Conservation (phyloP, 1,139 yeast species). For the Geotrichum cucujoidarum region DNA sequence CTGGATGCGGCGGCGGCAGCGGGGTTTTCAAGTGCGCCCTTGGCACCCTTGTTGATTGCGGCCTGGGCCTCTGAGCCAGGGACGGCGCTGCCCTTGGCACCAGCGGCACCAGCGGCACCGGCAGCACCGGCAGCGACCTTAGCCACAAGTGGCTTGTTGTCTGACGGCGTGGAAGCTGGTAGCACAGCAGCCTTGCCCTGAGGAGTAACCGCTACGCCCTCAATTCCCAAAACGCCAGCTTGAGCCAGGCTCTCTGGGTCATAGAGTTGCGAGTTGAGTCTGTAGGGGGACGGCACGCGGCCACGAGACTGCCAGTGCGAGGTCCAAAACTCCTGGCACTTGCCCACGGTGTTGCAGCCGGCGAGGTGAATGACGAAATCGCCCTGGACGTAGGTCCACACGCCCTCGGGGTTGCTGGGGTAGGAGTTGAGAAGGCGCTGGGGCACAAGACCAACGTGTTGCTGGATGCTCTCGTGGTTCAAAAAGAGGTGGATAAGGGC, state of each 20-base stretch:
- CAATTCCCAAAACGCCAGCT: background rate
- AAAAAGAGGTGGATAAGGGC: conserved; percentile 25
- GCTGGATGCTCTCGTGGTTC: conserved; percentile 25
- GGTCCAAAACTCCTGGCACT: conserved; percentile 14
- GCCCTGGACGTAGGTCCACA: conserved; percentile 26
- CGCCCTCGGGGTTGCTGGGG: conserved; percentile 22
- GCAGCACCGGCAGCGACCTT: background rate
- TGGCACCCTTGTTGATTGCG: no score
- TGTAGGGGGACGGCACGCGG: conserved; percentile 13
- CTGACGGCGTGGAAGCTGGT: no score
- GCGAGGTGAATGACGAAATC: conserved; percentile 33
- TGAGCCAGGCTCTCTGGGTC: no score
- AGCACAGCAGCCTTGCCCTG: background rate
- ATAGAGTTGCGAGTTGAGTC: no score
- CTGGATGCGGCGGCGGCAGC: background rate
- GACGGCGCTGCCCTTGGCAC: no score
- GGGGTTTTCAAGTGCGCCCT: background rate
- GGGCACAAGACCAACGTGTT: conserved; percentile 37
- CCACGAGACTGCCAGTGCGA: conserved; percentile 13
- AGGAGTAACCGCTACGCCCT: background rate
- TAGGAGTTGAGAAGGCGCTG: conserved; percentile 37
- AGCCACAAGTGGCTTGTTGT: background rate
- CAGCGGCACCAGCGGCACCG: background rate
- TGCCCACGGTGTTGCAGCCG: conserved; percentile 22
- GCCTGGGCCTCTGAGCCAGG: no score